Evolutionary conservation across 1,139 yeast genomes (phyloP), one percentile per base, ranked within the genome.

Genomic region (Pneumocystis carinii): DNA sequence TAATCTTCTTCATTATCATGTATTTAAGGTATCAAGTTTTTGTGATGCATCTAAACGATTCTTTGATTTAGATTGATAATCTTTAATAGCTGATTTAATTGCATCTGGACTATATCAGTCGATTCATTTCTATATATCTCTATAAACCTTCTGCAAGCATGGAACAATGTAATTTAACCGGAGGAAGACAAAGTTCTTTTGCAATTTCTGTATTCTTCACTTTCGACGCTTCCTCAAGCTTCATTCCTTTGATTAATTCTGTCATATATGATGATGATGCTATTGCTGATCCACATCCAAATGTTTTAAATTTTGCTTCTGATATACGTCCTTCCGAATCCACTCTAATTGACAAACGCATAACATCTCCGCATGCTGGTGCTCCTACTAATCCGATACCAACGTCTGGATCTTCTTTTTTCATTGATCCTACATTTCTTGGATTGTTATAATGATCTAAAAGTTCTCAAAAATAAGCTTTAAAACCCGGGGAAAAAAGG

Each of bases 311-410:
- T 76, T 90, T 92, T 69, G 92, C 98, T 74, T 92, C 96, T 74
- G 87, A 84, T 71, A 92, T 92, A 65, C 87, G 80, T 1, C 98
- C 98, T 41, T 95, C 84, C 64, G 82, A 85, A 70, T 90, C 97
- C 19, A 92, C 98, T 72, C 90, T 84, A 71, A 92, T 92, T 75
- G 92, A 98, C 69, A 92, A 12, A 76, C 95, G 86, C 97, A 92
- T 92, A 62, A 92, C 98, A 78, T 92, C 98, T 66, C 98, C 98
- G 78, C 98, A 92, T 0, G 98, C 98, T 14, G 98, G 98, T 0
- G 98, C 98, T 63, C 98, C 71, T 24, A 92, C 98, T 59, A 92
- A 81, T 1, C 98, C 98, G 1, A 98, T 92, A 59, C 98, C 98
- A n/a, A 92, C 97, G 69, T 84, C 82, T 32, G 75, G 71, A 66